Base-by-base conservation (phyloP, 2,329 filamentous ascomycete species). In the Dichotomopilus funicola region DNA sequence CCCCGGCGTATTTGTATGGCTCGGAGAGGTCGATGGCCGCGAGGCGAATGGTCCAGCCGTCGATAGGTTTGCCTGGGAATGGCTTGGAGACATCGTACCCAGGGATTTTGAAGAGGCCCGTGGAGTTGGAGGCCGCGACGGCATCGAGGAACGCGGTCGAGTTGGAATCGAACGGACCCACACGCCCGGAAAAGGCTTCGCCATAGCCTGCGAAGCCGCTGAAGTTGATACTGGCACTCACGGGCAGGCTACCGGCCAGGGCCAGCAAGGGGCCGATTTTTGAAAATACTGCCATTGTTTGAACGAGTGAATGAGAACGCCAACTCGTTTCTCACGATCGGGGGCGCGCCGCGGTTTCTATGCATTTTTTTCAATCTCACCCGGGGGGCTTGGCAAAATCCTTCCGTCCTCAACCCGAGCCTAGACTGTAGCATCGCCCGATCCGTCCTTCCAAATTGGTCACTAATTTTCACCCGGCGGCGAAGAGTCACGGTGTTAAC, bases 11-110 rank as follows among this genome's bases (percentile, higher is more conserved):
- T 27, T 27, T 27, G 19, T 27, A 27, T 12, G 40, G 12, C 11
- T 51, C 13, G 13, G 51, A 50, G 11, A 59, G 5, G 36, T 59
- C 54, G n/a, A 59, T 9, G 8, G 43, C 42, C 48, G 57, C 44
- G 38, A 59, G 10, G 31, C 40, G 40, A 38, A 59, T 12, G 10
- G 54, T 55, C 57, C 57, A 59, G 19, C 57, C 57, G 12, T 57
- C 52, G 12, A 55, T 55, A 11, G 54, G 51, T 3, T 36, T 12
- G 43, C 54, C 54, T 1, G 57, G 54, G 35, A 40, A 59, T 1
- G 57, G 57, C 31, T 57, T 55, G 34, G 57, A 59, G 37, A 59
- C 54, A 41, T 59, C 54, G 45, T 57, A 57, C 2, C 51, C 51
- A 4, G 57, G 54, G 36, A 59, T 54, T 1, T 50, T 34, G 52